Conservation (phyloP, 495 filamentous ascomycete species). For the Xylaria bambusicola region DNA sequence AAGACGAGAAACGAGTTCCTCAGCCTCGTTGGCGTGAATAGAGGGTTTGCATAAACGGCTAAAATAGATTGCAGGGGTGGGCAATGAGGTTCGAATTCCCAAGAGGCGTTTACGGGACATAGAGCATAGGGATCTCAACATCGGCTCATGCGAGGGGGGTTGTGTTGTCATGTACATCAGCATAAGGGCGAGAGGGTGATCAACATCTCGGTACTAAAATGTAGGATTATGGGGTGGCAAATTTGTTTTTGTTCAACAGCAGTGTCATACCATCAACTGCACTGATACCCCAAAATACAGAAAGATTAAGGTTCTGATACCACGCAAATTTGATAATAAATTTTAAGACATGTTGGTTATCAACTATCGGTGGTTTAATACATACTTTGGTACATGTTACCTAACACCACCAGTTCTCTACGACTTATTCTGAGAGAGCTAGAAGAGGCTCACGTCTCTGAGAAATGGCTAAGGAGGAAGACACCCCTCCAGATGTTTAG, state of each 20-base stretch:
- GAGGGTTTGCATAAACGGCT: slow-evolving; percentile 35
- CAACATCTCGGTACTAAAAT: slow-evolving; percentile 22
- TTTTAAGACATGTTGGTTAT: no score
- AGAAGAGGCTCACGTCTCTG: no score
- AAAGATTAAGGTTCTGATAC: no score
- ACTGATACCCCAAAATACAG: slow-evolving; percentile 18
- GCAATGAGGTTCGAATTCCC: not conserved
- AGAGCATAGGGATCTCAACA: slow-evolving; percentile 34
- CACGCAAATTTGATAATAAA: no score
- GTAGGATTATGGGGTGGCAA: slow-evolving; percentile 8
- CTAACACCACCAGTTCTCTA: no score
- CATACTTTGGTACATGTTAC: no score
- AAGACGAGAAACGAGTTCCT: slow-evolving; percentile 95
- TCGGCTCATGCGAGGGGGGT: slow-evolving; percentile 22
- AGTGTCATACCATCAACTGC: slow-evolving; percentile 19
- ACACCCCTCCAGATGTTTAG: no score
- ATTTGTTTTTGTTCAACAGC: slow-evolving; percentile 21
- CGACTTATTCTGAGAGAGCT: no score
- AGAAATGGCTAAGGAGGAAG: no score
- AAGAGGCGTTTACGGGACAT: slow-evolving; percentile 7
- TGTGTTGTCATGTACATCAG: slow-evolving; percentile 10
- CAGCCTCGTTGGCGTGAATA: slow-evolving; percentile 69
- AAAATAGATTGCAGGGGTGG: not conserved
- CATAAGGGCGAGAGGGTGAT: slow-evolving; percentile 14
- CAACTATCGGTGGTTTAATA: not conserved